Conservation (phyloP, 495 filamentous ascomycete species). For the Pyronema omphalodes region DNA sequence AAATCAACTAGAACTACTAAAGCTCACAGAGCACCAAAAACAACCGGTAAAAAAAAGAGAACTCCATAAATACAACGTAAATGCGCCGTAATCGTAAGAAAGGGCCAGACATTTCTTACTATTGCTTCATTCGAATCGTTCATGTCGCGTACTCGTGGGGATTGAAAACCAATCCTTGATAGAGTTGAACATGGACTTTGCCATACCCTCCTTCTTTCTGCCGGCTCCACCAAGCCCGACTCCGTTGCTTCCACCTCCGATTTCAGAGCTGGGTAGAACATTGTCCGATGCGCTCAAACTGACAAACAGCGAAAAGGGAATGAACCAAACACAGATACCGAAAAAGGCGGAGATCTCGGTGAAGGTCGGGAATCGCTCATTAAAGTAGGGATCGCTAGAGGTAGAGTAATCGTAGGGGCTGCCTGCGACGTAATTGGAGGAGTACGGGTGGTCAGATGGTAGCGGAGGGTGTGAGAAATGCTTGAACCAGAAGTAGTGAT, state of each 20-base stretch:
- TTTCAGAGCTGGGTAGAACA: conserved; percentile 49
- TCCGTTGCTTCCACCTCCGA: conserved; percentile 32
- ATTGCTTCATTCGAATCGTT: conserved; percentile 15
- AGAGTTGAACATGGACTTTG: conserved; percentile 70
- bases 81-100: neutral
- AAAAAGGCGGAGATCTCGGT: conserved; percentile 94
- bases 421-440: conserved; percentile 19
- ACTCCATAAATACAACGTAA: neutral
- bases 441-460: conserved; percentile 25
- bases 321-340: conserved; percentile 88
- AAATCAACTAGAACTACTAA: neutral
- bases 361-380: conserved; percentile 56
- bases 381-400: conserved; percentile 38
- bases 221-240: conserved; percentile 36
- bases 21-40: too few relatives aligned
- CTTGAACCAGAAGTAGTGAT: conserved; percentile 92
- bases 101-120: neutral
- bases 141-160: conserved; percentile 36
- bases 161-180: conserved; percentile 47
- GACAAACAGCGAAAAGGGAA: conserved; percentile 90
- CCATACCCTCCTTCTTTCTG: conserved; percentile 49
- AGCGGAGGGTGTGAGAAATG: conserved; percentile 57
- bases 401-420: conserved; percentile 17
- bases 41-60: neutral
- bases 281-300: conserved; percentile 85